These are phyloP conservation scores for Elsinoe perseae DNA, from an alignment of 2,329 filamentous ascomycete species.

Conservation along the genomic window DNA sequence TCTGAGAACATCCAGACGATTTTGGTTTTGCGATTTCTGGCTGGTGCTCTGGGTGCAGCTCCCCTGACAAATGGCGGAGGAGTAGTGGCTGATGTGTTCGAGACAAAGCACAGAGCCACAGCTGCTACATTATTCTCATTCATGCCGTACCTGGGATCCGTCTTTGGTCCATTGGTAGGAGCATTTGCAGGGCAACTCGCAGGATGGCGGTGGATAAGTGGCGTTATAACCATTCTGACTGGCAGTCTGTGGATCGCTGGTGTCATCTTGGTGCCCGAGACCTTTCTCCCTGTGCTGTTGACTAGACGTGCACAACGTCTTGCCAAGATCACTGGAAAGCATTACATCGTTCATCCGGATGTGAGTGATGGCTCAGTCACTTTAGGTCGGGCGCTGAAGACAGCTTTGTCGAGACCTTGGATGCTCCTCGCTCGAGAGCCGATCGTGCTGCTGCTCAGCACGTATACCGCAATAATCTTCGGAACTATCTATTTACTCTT, in stretches of 20 bases:
- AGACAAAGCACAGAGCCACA: constrained; percentile 34
- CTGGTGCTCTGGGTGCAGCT: constrained; percentile 37
- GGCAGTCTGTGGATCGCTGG: constrained; percentile 52
- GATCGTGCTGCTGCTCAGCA: constrained; percentile 55
- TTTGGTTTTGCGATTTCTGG: constrained; percentile 40
- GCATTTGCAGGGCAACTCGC: constrained; percentile 56
- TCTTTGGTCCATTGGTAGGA: constrained; percentile 62
- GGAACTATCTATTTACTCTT: constrained; percentile 45
- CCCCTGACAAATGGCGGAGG: constrained; percentile 41
- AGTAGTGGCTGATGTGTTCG: constrained; percentile 41
- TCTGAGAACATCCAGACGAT: constrained; percentile 39
- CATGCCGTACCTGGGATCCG: constrained; percentile 60
- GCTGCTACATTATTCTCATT: constrained; percentile 60
- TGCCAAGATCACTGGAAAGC: constrained; percentile 46
- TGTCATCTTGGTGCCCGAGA: constrained; percentile 49
- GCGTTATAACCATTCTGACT: constrained; percentile 55
- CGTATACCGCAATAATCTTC: constrained; percentile 58
- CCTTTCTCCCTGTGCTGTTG: constrained; percentile 51
- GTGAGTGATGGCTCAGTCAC: constrained; percentile 31
- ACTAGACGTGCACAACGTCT: constrained; percentile 46
- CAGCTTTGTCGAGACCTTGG: constrained; percentile 57
- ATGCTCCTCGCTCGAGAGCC: constrained; percentile 62
- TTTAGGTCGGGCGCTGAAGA: constrained; percentile 41
- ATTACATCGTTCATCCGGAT: constrained; percentile 46
- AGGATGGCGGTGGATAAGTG: constrained; percentile 63